Base-by-base conservation (phyloP, 768 basidiomycete genomes). In the Pulveroboletus sp. region DNA sequence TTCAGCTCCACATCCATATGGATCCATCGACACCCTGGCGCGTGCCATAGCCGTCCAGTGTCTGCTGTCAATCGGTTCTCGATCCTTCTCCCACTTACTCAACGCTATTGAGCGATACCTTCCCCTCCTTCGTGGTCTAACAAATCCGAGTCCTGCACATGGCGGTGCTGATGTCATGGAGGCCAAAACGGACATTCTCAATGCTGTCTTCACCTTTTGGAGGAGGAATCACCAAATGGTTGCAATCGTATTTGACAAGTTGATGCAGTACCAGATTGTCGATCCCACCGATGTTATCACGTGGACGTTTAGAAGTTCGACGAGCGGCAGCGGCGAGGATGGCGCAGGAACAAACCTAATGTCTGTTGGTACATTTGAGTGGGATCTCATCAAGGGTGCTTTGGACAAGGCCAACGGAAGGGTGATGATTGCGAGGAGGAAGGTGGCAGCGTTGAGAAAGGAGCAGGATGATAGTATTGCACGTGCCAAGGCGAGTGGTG, bases 241-340 rank as follows among this genome's bases (percentile, higher is more conserved):
- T 41, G 77, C 78, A 14, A 93, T 99, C 62, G 93, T 97, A 8
- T 86, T 95, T 54, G 96, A 98, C 75, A 99, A 99, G 71, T 73
- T 98, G 47, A 89, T 98, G 83, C 95, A 98, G 65, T 99, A 99
- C 69, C 93, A 96, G 64, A 89, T 98, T 49, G 86, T 98, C 36
- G 93, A 97, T 59, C 92, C 94, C 0, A 82, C 83, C 14, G 94
- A 99, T 57, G 86, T 98, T 8, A 85, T 96, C 47, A 73, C 72
- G 4, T 95, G 89, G 87, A 81, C 86, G 15, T 95, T 97, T 67
- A 64, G 71, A 43, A 77, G 81, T 52, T 78, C 79, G 17, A 73
- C 73, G 18, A 2, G 27, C 1, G 10, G 4, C 8, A 71, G 69
- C 24, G 67, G 73, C 40, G 72, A 66, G 26, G 65, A 70, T 21